Base-by-base conservation (phyloP, 192 early-diverging fungal species). In the Paraglomus occultum region DNA sequence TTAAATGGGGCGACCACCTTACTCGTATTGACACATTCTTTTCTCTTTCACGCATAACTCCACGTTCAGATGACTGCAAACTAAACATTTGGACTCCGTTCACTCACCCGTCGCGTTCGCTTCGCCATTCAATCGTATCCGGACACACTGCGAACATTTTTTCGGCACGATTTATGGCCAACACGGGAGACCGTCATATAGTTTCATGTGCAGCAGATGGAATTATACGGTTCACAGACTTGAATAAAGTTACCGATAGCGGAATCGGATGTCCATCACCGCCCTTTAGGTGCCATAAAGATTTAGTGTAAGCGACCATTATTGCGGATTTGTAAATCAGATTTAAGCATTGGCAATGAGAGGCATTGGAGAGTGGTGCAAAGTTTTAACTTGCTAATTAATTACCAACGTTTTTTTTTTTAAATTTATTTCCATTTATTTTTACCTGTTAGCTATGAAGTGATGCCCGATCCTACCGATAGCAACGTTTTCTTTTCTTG, bases 111-210 rank as follows among this genome's bases (percentile, higher is more conserved):
- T 23, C 71, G 0, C 49, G 42, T 6, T 74, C 81, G 43, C 67
- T 77, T 11, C 44, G 80, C 4, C 79, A 80, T 54, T 74, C 72
- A 47, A 74, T 80, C 45, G 79, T 73, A 10, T 81, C 79, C 17
- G 89, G 90, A 20, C 91, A 93, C 77, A 57, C 65, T n/a, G 84
- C 84, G 50, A 91, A 92, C 39, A 87, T 94, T 9, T 94, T 94
- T 76, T 87, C 88, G 71, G 86, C 90, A 15, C 87, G 87, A 67
- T 83, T 87, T 44, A 72, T 93, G 77, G 84, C 85, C 0, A 51
- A 72, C 3, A 86, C 87, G 42, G 83, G 80, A 20, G 87, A 88
- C 39, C 70, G 77, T 5, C 59, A 81, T 11, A 77, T 90, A 22
- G 71, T 90, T 18, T 85, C 86, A 2, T 89, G 86, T 55, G 85